Evolutionary conservation across 495 filamentous ascomycete genomes (phyloP).

Genomic region (Daldinia grandis): DNA sequence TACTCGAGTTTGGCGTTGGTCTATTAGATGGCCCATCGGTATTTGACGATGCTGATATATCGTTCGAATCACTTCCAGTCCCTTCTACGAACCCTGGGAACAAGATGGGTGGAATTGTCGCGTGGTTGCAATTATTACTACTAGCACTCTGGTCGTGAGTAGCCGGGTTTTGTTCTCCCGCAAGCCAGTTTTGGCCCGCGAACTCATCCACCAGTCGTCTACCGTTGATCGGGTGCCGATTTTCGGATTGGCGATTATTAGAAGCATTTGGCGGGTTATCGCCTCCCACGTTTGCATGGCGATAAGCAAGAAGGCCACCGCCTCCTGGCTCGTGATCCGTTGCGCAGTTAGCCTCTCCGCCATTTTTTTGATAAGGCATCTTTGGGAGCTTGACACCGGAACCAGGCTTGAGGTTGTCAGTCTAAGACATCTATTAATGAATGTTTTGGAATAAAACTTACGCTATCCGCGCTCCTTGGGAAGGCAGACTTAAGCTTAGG

Average conservation of each 20-base stretch:
- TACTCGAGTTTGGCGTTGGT: slow-evolving; percentile 63
- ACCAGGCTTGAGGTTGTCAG: slow-evolving; percentile 30
- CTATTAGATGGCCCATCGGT: slow-evolving; percentile 54
- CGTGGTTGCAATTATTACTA: slow-evolving; percentile 38
- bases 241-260: slow-evolving; percentile 44
- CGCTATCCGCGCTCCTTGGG: slow-evolving; percentile 58
- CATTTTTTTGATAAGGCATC: slow-evolving; percentile 9
- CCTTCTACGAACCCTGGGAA: slow-evolving; percentile 42
- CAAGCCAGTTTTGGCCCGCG: slow-evolving; percentile 44
- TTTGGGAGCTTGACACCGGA: slow-evolving; percentile 25
- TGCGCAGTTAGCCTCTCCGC: neutral
- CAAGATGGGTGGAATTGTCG: slow-evolving; percentile 45
- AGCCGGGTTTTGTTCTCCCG: slow-evolving; percentile 48
- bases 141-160: slow-evolving; percentile 45
- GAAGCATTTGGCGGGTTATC: slow-evolving; percentile 43
- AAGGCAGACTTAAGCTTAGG: slow-evolving; percentile 62
- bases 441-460: slow-evolving; percentile 41
- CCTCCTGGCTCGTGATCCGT: slow-evolving; percentile 11
- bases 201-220: slow-evolving; percentile 35
- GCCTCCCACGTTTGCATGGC: slow-evolving; percentile 46
- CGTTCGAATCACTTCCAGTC: slow-evolving; percentile 49
- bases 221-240: slow-evolving; percentile 29
- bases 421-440: neutral
- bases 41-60: slow-evolving; percentile 51
- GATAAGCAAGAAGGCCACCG: slow-evolving; percentile 42